Evolutionary conservation across 208 protist genomes (phyloP), one percentile per base, ranked within the genome.

Genomic region (Trypanosoma avium): DNA sequence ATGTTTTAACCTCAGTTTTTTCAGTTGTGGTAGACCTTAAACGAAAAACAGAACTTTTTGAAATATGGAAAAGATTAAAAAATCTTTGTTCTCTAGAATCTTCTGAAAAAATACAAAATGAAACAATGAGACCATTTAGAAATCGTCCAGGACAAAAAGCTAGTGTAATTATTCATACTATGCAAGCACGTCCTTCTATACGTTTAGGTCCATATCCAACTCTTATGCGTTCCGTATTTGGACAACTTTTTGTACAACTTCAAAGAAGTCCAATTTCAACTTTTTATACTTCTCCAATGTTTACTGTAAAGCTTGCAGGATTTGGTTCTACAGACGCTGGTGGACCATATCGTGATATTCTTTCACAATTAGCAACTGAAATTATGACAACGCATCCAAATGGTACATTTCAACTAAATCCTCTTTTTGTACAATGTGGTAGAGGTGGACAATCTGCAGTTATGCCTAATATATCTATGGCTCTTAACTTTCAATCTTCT

Each of bases 321-420:
- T 96, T 96, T 49, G 91, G 82, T 45, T 93, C 91, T 17, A 92
- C 84, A 2, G 93, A 97, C 70, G 90, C 90, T 3, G 93, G 93
- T 30, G 93, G 93, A 4, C 93, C 93, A 4, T 97, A 95, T 77
- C 85, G 93, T 52, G 93, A 97, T 43, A 75, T 93, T 22, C 78
- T 97, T 17, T 91, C 90, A 1, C 91, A 93, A 61, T 70, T 96
- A 15, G 87, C 91, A 21, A 80, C 79, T 13, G 91, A 96, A 64
- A 93, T 96, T 61, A 92, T 92, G 84, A 90, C 87, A 13, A 70
- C 75, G 38, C 87, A 96, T 73, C 91, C 91, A 7, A 86, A 73
- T 60, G 77, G 76, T 19, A 61, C 67, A 27, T 94, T 87, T 70
- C 87, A 96, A 73, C 49, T 90, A 62, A 96, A 96, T 66, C 91